Conservation (phyloP, 495 filamentous ascomycete species). For the Neurospora sp. region DNA sequence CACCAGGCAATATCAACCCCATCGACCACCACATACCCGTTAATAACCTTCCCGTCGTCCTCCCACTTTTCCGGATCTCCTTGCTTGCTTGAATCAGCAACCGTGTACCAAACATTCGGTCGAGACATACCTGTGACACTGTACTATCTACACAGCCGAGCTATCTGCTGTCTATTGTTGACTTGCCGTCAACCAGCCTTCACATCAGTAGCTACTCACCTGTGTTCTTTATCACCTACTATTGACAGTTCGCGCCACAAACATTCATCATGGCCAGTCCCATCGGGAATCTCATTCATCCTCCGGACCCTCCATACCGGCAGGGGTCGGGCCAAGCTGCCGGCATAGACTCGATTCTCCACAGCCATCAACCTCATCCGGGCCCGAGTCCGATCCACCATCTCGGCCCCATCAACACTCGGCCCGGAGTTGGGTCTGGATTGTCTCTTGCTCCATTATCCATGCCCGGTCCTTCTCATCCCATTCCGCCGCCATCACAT, state of each 20-base stretch:
- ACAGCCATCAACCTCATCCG: conserved; percentile 3
- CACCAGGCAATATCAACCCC: neutral
- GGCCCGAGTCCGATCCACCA: conserved; percentile 4
- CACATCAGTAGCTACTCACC: neutral
- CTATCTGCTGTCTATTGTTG: neutral
- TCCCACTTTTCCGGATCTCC: neutral
- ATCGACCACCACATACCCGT: neutral
- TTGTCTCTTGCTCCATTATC: conserved; percentile 1
- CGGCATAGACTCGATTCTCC: neutral
- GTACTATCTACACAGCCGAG: neutral
- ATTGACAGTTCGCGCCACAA: neutral
- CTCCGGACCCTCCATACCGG: conserved; percentile 3
- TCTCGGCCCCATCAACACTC: neutral
- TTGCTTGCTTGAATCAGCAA: neutral
- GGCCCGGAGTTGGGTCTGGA: neutral
- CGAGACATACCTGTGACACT: neutral
- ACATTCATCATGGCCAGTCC: conserved; percentile 18
- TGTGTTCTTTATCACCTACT: neutral
- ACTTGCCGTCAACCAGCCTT: neutral
- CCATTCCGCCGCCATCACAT: neutral
- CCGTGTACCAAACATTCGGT: neutral
- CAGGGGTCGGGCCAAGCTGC: neutral
- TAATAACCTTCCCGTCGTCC: neutral
- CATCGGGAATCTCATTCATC: conserved; percentile 17
- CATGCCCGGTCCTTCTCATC: neutral